Evolutionary conservation across 495 filamentous ascomycete species (phyloP).

Genomic region (Penicillium longicatenatum): DNA sequence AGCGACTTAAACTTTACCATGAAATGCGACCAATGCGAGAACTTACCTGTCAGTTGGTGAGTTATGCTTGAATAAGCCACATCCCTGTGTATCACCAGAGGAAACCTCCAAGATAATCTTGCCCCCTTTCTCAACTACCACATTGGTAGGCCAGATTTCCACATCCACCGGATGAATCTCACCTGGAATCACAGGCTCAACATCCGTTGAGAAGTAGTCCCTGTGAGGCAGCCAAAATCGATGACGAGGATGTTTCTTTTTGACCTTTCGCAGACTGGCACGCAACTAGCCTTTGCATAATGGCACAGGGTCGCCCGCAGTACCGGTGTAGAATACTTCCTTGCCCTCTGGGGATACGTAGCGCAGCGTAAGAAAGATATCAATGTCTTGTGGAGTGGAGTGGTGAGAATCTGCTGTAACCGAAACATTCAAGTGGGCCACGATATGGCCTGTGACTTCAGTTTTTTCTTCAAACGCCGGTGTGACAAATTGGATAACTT

Average conservation of each 20-base stretch:
- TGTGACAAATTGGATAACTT: conserved; percentile 53
- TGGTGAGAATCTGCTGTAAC: conserved; percentile 41
- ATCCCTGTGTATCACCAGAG: conserved; percentile 62
- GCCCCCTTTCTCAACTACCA: conserved; percentile 51
- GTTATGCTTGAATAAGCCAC: conserved; percentile 58
- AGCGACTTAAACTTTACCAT: background rate
- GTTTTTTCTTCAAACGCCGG: conserved; percentile 55
- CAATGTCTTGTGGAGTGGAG: conserved; percentile 53
- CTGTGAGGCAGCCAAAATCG: conserved; percentile 56
- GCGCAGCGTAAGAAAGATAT: conserved; percentile 65
- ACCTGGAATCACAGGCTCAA: conserved; percentile 52
- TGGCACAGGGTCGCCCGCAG: conserved; percentile 49
- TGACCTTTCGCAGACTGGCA: conserved; percentile 53
- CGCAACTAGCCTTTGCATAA: conserved; percentile 48
- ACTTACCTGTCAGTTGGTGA: conserved; percentile 44
- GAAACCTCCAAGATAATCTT: conserved; percentile 49
- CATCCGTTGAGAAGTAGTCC: conserved; percentile 60
- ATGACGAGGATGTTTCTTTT: conserved; percentile 50
- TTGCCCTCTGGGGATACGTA: conserved; percentile 55
- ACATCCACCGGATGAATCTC: conserved; percentile 64
- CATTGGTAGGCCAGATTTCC: conserved; percentile 72
- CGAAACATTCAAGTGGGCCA: conserved; percentile 62
- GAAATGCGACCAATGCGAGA: background rate
- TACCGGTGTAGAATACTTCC: conserved; percentile 63
- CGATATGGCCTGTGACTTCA: conserved; percentile 67